Evolutionary conservation across 768 basidiomycete species (phyloP).

Genomic region (Leccinum boreale): DNA sequence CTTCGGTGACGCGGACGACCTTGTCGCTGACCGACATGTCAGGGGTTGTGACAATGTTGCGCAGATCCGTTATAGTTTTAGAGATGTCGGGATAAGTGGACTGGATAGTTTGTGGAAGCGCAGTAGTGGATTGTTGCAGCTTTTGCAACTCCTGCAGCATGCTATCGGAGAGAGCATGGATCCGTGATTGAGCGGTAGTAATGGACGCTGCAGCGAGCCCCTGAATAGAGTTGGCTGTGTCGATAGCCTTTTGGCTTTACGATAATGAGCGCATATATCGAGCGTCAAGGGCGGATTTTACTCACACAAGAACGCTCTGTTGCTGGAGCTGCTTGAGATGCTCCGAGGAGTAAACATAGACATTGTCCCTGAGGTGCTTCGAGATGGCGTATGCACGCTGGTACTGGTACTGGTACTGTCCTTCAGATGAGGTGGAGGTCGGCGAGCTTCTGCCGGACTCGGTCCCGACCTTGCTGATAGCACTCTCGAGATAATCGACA

Average conservation of each 20-base stretch:
- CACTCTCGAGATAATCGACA: slow-evolving; percentile 65
- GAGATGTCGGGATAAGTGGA: slow-evolving; percentile 55
- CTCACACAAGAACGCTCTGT: slow-evolving; percentile 65
- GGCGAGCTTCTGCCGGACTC: slow-evolving; percentile 47
- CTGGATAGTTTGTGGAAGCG: slow-evolving; percentile 58
- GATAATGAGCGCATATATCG: slow-evolving; percentile 3
- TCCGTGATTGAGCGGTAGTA: slow-evolving; percentile 49
- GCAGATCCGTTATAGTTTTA: slow-evolving; percentile 51
- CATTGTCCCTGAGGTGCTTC: slow-evolving; percentile 56
- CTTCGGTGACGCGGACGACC: slow-evolving; percentile 49
- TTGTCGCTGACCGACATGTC: slow-evolving; percentile 63
- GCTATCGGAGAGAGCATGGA: slow-evolving; percentile 58
- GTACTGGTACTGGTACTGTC: slow-evolving; percentile 62
- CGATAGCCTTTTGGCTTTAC: slow-evolving; percentile 63
- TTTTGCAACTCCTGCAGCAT: slow-evolving; percentile 68
- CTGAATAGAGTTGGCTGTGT: slow-evolving; percentile 63
- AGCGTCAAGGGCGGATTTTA: slow-evolving; percentile 5
- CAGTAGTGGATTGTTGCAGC: slow-evolving; percentile 56
- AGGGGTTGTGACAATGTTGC: slow-evolving; percentile 47
- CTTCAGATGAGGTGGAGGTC: slow-evolving; percentile 45
- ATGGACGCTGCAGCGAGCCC: slow-evolving; percentile 57
- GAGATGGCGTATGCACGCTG: slow-evolving; percentile 71
- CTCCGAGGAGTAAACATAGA: slow-evolving; percentile 64
- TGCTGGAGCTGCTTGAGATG: slow-evolving; percentile 68
- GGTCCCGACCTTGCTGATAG: slow-evolving; percentile 46